Percentiles rank a stretch among this genome's conserved stretches.
phyloP scores from a whole-genome alignment of 2,329 filamentous ascomycete species.

The Pseudohalonectria lignicola region DNA sequence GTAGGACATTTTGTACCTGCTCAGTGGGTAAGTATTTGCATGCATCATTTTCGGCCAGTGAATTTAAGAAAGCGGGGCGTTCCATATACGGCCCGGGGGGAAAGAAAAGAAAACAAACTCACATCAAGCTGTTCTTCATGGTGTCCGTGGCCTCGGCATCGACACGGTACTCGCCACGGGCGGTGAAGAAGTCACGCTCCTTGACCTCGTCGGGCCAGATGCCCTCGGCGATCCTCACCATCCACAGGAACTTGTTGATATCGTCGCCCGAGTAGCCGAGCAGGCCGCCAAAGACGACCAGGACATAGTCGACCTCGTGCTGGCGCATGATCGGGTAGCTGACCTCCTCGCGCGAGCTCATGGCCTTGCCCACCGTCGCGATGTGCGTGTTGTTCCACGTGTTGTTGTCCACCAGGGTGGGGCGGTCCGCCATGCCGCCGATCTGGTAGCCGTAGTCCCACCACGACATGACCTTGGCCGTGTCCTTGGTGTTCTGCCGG shows the following conservation, averaged over 20 bases:
- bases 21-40: no score
- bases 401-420: slow-evolving; percentile 97
- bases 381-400: slow-evolving; percentile 99
- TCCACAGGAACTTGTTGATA: slow-evolving; percentile 99
- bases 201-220: slow-evolving; percentile 99
- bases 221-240: slow-evolving; percentile 97
- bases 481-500: slow-evolving; percentile 86
- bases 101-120: slow-evolving; percentile 26
- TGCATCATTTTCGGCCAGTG: no score
- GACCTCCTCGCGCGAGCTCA: slow-evolving; percentile 95
- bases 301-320: slow-evolving; percentile 97
- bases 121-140: slow-evolving; percentile 99
- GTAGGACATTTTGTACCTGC: slow-evolving; percentile 99
- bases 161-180: slow-evolving; percentile 87
- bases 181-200: slow-evolving; percentile 92
- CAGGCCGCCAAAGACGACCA: slow-evolving; percentile 91
- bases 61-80: no score
- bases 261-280: slow-evolving; percentile 97
- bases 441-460: slow-evolving; percentile 99
- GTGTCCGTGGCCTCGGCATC: slow-evolving; percentile 88
- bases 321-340: slow-evolving; percentile 98
- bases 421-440: slow-evolving; percentile 96
- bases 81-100: no score
- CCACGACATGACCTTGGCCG: slow-evolving; percentile 99
- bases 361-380: slow-evolving; percentile 96